phyloP scores from a whole-genome alignment of 306 rosid genomes.

The Trichosanthes truncata region DNA sequence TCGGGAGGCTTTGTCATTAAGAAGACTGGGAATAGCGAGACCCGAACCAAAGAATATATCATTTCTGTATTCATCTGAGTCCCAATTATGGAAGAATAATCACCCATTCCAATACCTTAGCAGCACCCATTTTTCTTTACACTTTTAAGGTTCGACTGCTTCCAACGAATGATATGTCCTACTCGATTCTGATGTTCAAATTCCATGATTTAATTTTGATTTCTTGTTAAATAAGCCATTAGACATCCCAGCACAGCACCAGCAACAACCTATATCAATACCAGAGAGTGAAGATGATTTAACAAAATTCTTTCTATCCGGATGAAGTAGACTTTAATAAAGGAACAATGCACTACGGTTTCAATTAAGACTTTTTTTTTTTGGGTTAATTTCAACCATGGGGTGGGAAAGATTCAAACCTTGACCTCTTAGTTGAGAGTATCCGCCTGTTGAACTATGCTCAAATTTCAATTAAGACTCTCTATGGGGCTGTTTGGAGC shows the following conservation, averaged over 20 bases:
- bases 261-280: constrained; percentile 49
- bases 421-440: no score
- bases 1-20: not conserved
- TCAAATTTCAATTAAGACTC: not conserved
- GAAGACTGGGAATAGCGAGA: not conserved
- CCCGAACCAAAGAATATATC: not conserved
- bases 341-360: not conserved
- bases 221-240: constrained; percentile 39
- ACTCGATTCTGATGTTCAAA: not conserved
- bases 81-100: not conserved
- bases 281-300: not conserved
- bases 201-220: not conserved
- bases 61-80: not conserved
- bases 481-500: no score
- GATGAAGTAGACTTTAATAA: not conserved
- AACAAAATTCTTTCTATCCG: not conserved
- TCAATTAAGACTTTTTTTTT: not conserved
- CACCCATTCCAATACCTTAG: not conserved
- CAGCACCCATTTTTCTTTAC: constrained; percentile 7
- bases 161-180: not conserved
- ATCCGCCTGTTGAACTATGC: no score
- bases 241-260: constrained; percentile 77
- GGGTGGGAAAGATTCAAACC: no score
- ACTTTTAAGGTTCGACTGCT: not conserved
- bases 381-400: no score